Evolutionary conservation across 2,329 filamentous ascomycete species (phyloP).

Genomic region (Cladobotryum mycophilum): DNA sequence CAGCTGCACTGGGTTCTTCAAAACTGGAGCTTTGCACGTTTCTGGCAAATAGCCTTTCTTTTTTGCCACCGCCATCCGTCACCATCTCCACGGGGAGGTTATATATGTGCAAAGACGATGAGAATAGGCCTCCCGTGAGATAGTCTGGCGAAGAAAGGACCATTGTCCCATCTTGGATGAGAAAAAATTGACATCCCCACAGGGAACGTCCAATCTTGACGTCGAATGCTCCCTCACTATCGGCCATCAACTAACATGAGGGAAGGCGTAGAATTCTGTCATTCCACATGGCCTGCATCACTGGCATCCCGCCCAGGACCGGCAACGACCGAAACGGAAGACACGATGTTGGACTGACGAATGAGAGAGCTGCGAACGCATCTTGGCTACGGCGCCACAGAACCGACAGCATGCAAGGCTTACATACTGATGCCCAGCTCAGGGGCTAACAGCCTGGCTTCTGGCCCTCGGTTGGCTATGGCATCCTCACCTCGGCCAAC

Average conservation of each 20-base stretch:
- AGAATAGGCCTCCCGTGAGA: conserved; percentile 8
- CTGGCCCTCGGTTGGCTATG: background rate
- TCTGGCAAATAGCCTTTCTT: conserved; percentile 3
- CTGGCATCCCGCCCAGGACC: conserved; percentile 4
- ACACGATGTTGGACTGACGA: conserved; percentile 8
- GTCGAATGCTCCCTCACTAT: background rate
- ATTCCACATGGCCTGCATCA: conserved; percentile 5
- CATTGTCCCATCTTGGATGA: conserved; percentile 1
- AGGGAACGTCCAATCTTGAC: conserved; percentile 8
- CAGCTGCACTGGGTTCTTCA: background rate
- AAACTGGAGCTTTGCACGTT: too few species aligned
- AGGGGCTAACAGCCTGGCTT: conserved; percentile 11
- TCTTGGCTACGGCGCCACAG: conserved; percentile 10
- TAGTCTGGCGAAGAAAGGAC: conserved; percentile 2
- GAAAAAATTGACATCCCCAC: conserved; percentile 6
- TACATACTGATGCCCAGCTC: conserved; percentile 7
- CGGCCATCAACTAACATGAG: background rate
- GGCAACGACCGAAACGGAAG: conserved; percentile 9
- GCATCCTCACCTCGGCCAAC: background rate
- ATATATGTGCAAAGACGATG: conserved; percentile 8
- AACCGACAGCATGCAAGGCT: conserved; percentile 11
- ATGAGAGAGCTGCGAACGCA: conserved; percentile 10
- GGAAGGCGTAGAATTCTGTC: conserved; percentile 8
- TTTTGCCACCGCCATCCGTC: conserved; percentile 11
- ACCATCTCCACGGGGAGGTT: conserved; percentile 7